phyloP scores from a whole-genome alignment of 2,329 filamentous ascomycete genomes.

The Fusarium annulatum region DNA sequence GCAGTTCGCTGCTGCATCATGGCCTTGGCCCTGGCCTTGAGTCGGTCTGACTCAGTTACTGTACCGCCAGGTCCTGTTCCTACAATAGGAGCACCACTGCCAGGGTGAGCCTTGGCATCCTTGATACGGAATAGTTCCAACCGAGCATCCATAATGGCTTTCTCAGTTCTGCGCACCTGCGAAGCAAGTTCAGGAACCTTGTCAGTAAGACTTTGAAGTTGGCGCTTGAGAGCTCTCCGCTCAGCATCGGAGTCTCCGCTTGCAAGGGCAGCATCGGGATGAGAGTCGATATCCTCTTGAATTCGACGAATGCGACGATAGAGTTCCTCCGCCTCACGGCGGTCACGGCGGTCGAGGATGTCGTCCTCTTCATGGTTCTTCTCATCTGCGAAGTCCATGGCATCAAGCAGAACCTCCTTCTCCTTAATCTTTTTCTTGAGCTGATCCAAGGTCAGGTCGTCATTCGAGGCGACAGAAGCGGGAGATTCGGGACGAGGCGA shows the following conservation, averaged over 20 bases:
- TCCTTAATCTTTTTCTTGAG: conserved; percentile 92
- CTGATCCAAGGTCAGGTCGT: conserved; percentile 88
- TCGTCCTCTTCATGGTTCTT: conserved; percentile 91
- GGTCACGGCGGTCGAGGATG: conserved; percentile 87
- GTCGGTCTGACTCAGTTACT: conserved; percentile 91
- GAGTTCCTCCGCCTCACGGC: conserved; percentile 91
- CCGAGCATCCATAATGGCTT: conserved; percentile 89
- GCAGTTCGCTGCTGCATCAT: conserved; percentile 99
- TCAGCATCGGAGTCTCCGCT: conserved; percentile 89
- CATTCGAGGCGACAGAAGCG: conserved; percentile 74
- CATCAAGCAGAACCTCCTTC: conserved; percentile 93
- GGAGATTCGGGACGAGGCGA: conserved; percentile 86
- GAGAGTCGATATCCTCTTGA: conserved; percentile 93
- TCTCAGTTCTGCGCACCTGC: conserved; percentile 89
- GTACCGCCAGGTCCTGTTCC: conserved; percentile 92
- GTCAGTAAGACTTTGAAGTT: conserved; percentile 89
- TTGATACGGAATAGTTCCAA: conserved; percentile 93
- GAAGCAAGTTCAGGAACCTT: conserved; percentile 92
- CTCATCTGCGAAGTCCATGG: conserved; percentile 96
- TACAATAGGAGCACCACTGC: conserved; percentile 81
- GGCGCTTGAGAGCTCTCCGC: conserved; percentile 84
- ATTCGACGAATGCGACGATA: conserved; percentile 91
- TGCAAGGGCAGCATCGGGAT: conserved; percentile 79
- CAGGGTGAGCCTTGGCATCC: conserved; percentile 91
- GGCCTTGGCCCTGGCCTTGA: conserved; percentile 94